Base-by-base conservation (phyloP, 768 basidiomycete species). In the Kwoniella shandongensis region DNA sequence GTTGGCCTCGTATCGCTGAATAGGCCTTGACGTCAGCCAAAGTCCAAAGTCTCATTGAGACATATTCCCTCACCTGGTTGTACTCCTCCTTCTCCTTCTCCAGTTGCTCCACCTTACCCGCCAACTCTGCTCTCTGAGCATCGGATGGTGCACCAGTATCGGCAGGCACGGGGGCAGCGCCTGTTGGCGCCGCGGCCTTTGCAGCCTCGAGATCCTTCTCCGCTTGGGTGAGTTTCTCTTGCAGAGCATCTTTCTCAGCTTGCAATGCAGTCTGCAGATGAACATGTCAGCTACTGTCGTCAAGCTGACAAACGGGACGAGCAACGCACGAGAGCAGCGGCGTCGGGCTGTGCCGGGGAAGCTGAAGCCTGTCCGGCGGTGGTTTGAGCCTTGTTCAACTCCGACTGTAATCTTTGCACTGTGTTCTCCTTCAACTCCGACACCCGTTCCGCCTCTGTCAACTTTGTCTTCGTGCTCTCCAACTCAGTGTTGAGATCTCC, bases 201-300 rank as follows among this genome's bases (percentile, higher is more conserved):
- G 66, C 65, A 3, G 49, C 63, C 38, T 60, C 70, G 17, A 72
- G 51, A 6, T 69, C 67, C 38, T 67, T 69, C 57, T 67, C 57
- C 8, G 59, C 51, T 22, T 69, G 51, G 12, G 50, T 39, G 6
- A 72, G 48, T n/a, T 59, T 41, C 27, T 49, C 20, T 32, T 69
- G 58, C 10, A 72, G 47, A 13, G 36, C 42, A 11, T 67, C 65
- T 18, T 47, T 52, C 51, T 69, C 65, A 20, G 47, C 44, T 49
- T 63, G 46, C 20, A 63, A 11, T 2, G 60, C 26, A 13, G 32
- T 49, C 70, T 66, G 51, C 44, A 17, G 26, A 45, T 23, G 2
- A 12, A 6, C 7, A 26, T 13, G 15, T 7, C 25, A 61, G 27
- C 48, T 60, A 41, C 50, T 54, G 40, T n/a, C 39, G 48, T 25